These are phyloP conservation scores for Sabuloglossum arenarium DNA, from an alignment of 495 filamentous ascomycete genomes.

Conservation along the genomic window DNA sequence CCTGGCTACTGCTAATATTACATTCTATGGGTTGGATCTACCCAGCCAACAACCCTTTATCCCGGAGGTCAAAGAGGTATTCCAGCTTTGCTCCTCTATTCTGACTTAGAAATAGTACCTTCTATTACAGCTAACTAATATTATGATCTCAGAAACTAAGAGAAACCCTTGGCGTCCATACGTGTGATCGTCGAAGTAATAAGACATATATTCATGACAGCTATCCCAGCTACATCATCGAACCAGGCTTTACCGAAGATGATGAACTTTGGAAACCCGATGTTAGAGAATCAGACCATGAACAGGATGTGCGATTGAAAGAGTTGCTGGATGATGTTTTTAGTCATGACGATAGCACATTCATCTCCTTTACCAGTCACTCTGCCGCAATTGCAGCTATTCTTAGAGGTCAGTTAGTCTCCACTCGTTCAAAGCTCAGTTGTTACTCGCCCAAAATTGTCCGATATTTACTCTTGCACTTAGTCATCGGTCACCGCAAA, in stretches of 20 bases:
- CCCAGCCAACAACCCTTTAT: slow-evolving; percentile 14
- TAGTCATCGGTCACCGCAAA: slow-evolving; percentile 32
- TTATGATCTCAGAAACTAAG: slow-evolving; percentile 22
- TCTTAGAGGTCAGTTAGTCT: slow-evolving; percentile 21
- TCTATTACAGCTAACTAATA: too few species aligned
- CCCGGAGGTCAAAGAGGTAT: slow-evolving; percentile 5
- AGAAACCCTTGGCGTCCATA: slow-evolving; percentile 54
- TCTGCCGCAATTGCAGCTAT: slow-evolving; percentile 40
- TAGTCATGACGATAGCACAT: slow-evolving; percentile 31
- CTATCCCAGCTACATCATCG: slow-evolving; percentile 41
- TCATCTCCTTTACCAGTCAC: slow-evolving; percentile 47
- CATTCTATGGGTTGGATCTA: slow-evolving; percentile 33
- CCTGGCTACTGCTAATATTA: slow-evolving; percentile 38
- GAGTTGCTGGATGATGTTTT: slow-evolving; percentile 44
- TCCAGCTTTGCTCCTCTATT: not conserved
- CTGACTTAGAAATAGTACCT: not conserved
- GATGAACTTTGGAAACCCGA: slow-evolving; percentile 40
- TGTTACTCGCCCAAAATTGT: too few species aligned
- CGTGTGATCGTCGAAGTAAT: slow-evolving; percentile 49
- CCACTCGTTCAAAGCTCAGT: not conserved
- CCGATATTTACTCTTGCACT: not conserved
- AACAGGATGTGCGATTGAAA: slow-evolving; percentile 32
- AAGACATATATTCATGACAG: slow-evolving; percentile 31
- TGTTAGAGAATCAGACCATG: slow-evolving; percentile 29
- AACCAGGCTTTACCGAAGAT: slow-evolving; percentile 36